Percentiles rank a stretch among this genome's conserved stretches.
These are phyloP conservation scores for Hura crepitans DNA, from an alignment of 441 rosid genomes.

Conservation along the genomic window DNA sequence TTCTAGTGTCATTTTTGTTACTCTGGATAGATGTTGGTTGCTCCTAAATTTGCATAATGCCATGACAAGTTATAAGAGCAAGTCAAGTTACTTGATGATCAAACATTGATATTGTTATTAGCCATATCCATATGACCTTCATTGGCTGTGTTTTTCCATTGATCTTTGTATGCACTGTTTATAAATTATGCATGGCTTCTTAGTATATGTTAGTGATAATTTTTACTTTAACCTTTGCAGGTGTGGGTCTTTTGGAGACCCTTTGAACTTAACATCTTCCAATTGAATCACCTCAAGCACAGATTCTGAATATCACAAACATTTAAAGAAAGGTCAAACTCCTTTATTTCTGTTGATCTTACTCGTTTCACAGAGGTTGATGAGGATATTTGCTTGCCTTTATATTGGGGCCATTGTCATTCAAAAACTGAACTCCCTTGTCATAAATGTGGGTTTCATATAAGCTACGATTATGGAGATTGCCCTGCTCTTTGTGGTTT, in stretches of 20 bases:
- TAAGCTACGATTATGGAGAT: slow-evolving; percentile 57
- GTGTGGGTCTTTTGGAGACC: slow-evolving; percentile 62
- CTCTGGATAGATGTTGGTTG: neutral
- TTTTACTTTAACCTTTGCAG: slow-evolving; percentile 33
- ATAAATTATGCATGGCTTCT: neutral
- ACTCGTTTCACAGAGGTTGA: slow-evolving; percentile 69
- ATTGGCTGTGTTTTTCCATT: neutral
- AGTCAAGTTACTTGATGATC: too few species aligned
- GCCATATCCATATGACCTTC: neutral
- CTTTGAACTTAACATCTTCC: slow-evolving; percentile 51
- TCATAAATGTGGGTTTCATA: slow-evolving; percentile 57
- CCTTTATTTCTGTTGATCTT: slow-evolving; percentile 51
- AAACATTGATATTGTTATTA: neutral
- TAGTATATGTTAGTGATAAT: slow-evolving; percentile 3
- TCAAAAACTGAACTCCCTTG: slow-evolving; percentile 57
- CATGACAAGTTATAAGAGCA: too few species aligned
- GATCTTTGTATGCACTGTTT: neutral
- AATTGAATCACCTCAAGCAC: slow-evolving; percentile 36
- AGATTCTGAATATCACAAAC: slow-evolving; percentile 40
- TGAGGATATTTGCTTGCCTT: slow-evolving; percentile 54
- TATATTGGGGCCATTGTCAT: slow-evolving; percentile 40
- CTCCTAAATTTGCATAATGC: neutral
- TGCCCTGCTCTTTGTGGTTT: slow-evolving; percentile 56
- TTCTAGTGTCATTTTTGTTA: neutral
- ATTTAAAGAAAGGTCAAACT: slow-evolving; percentile 46